These are phyloP conservation scores for Penicillium paneum DNA, from an alignment of 2,329 filamentous ascomycete species.

Conservation along the genomic window DNA sequence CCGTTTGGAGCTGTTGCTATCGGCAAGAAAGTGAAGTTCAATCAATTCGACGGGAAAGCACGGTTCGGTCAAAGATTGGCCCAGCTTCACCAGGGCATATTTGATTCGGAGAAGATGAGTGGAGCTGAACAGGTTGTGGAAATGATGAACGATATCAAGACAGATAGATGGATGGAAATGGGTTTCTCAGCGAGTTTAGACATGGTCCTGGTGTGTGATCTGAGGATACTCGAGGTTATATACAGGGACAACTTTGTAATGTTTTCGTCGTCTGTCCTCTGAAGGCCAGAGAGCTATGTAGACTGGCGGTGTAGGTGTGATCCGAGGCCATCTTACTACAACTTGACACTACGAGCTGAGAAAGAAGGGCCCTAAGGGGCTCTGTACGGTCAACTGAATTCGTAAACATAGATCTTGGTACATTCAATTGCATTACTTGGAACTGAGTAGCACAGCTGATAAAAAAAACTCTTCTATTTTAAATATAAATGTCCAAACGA, in stretches of 20 bases:
- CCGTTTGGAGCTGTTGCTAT: background rate
- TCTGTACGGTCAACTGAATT: background rate
- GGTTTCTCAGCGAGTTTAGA: too few relatives aligned
- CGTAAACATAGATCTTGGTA: background rate
- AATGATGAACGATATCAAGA: background rate
- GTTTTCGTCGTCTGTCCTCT: background rate
- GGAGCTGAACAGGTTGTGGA: background rate
- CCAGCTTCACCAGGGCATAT: background rate
- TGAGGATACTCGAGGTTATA: background rate
- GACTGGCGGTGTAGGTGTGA: background rate
- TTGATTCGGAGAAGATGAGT: background rate
- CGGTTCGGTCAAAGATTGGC: background rate
- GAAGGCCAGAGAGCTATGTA: background rate
- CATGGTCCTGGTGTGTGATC: too few relatives aligned
- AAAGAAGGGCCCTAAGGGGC: background rate
- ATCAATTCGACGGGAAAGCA: background rate
- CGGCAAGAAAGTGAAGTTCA: background rate
- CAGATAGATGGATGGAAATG: too few relatives aligned
- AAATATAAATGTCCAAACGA: background rate
- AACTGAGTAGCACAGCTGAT: background rate
- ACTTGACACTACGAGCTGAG: background rate
- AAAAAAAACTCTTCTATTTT: background rate
- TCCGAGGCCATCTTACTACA: background rate
- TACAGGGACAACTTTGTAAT: background rate
- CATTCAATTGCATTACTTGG: too few relatives aligned